Evolutionary conservation across 2,329 filamentous ascomycete species (phyloP), one percentile per base, ranked within the genome.

Genomic region (Chrysosphaeria jannelii): DNA sequence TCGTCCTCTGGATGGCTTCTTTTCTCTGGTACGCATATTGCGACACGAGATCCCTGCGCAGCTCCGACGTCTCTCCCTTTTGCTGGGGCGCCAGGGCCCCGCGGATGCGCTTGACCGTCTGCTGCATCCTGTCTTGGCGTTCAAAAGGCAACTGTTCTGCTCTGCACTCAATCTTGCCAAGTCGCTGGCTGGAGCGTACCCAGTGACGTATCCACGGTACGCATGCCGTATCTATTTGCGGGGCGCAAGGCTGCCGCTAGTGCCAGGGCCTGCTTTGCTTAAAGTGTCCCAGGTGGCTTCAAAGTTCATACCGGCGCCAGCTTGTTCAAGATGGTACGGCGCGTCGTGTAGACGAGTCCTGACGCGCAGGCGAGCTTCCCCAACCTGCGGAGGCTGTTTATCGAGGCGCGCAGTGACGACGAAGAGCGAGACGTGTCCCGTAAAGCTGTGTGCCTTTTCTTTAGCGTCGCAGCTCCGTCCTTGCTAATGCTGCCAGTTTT

Each of bases 11-110:
- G 36, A 97, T 97, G 13, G 85, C 74, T 53, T 97, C 85, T 48
- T 97, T 97, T 39, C 78, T 69, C 60, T 97, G 85, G 50, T 88
- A 91, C 29, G 85, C 85, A 69, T 93, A 97, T 51, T 97, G 85
- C 32, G 85, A 97, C 32, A 88, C 85, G 43, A 97, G 54, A 19
- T 85, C 85, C 32, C 81, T 76, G 44, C 85, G 70, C 47, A 97
- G 52, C 55, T 97, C 85, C 43, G 90, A 93, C 10, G 85, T 97
- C 51, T 97, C 85, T 44, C 85, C 85, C 53, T 97, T 97, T 40
- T 70, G 66, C 36, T 85, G 85, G 43, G 67, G 68, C 43, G 75
- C 69, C 45, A 97, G 90, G 39, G 81, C 85, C 47, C 72, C 79
- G 43, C 72, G 67, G 45, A 97, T 85, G 46, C 81, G 71, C 51